Base-by-base conservation (phyloP, 176 grass and related monocot genomes). In the Carex littledalei region DNA sequence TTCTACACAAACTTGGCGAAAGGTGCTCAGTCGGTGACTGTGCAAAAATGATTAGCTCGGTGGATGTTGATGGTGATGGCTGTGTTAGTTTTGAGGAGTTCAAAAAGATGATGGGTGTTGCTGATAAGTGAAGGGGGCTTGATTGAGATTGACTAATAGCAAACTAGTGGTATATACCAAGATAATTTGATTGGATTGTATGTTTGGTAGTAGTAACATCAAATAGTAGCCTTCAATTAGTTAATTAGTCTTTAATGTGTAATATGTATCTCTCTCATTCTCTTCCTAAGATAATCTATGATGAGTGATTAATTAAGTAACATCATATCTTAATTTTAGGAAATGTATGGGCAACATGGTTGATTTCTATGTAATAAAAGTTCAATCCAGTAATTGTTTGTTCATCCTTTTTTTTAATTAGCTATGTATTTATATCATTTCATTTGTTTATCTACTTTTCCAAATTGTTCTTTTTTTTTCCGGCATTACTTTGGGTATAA, bases 81-180 rank as follows among this genome's bases (percentile, higher is more conserved):
- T 90, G 56, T 86, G 96, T 99, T 34, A 91, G 72, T 0, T 99
- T 94, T 82, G 87, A 99, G 37, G 93, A 92, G 80, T 99, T 99
- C 84, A 99, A 94, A 82, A 95, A 87, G 81, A 95, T 99, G 96
- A 95, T 99, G 94, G 64, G 56, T 12, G 59, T 21, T 62, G 45
- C 16, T 2, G 52, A 4, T 11, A 69, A 83, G 43, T 50, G 45
- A 17, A 37, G 67, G 47, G 10, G 67, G 47, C 2, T 29, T 74
- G 70, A 47, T 45, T 47, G 32, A 54, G 20, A 45, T 78, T 55
- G 15, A 57, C 74, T 78, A 24, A 56, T 78, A 78, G 49, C 29
- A 57, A 57, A 56, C 52, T 78, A 78, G 18, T 77, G 53, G 6
- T 32, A 8, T 78, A 17, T 57, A 32, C 26, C 26, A 57, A 34